Base-by-base conservation (phyloP, 2,329 filamentous ascomycete genomes). In the Fusarium humuli region DNA sequence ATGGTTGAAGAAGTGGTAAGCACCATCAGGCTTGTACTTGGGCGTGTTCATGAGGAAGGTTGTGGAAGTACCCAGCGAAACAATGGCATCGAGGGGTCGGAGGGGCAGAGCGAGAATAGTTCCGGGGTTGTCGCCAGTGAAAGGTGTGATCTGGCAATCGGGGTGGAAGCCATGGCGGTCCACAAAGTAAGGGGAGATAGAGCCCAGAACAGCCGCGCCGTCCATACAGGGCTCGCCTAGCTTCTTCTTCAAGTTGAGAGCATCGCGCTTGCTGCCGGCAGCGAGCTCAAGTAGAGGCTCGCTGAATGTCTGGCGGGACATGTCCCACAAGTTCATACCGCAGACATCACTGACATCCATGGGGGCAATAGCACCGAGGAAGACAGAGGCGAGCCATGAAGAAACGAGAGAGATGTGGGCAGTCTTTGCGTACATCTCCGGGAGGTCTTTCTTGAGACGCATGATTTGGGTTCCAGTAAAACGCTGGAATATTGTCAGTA, bases 401-500 rank as follows among this genome's bases (percentile, higher is more conserved):
- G 95, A 98, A 16, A 98, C 94, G 47, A 98, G 91, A 3, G 94
- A 97, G 77, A 99, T 97, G 60, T 94, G 90, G 13, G 90, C 86
- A 1, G 96, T 97, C 30, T 89, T 87, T 66, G 87, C 85, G 81
- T 98, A 98, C 72, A 94, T 91, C 7, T 92, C 87, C 2, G 95
- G 93, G 70, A 94, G 88, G 70, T 92, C 92, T 60, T 89, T 87
- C 72, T 91, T 91, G 79, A 98, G 94, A 14, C 94, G 89, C 80
- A 98, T 88, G 75, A 99, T 98, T 80, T 99, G 96, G 5, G 94
- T 92, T n/a, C 96, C 96, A 27, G 95, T 98, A 83, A 99, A 99
- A 67, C 96, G 92, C 92, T 65, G 94, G 73, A 14, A 22, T 6
- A 25, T 13, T 58, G 46, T 73, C 23, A 71, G 41, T 14, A 22